Conservation (phyloP, 116 monocot species). For the Iris pallida region DNA sequence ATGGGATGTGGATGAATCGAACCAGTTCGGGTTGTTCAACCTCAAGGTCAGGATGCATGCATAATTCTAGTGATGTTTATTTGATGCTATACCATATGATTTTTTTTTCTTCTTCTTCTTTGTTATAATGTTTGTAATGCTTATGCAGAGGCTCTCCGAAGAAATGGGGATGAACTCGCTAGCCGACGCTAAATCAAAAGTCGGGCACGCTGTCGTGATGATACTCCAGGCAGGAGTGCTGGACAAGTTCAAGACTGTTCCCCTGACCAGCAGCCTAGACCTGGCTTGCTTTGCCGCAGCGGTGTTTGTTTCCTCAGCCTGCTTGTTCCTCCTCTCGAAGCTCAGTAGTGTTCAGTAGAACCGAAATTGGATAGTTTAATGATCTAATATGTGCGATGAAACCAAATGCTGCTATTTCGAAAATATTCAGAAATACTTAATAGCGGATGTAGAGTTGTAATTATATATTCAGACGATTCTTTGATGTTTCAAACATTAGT, state of each 20-base stretch:
- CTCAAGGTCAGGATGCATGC: constrained; percentile 4
- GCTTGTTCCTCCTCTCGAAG: constrained; percentile 2
- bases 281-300: constrained; percentile 15
- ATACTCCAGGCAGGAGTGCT: constrained; percentile 1
- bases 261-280: background rate
- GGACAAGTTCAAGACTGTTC: constrained; percentile 4
- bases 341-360: background rate
- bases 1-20: background rate
- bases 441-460: too few species aligned
- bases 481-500: too few species aligned
- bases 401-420: too few species aligned
- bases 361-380: too few species aligned
- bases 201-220: constrained; percentile 15
- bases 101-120: too few species aligned
- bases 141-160: constrained; percentile 1
- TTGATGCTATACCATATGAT: too few species aligned
- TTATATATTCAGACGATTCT: too few species aligned
- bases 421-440: too few species aligned
- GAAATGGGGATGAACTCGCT: constrained; percentile 1
- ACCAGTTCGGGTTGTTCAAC: constrained; percentile 1
- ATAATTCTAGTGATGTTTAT: background rate
- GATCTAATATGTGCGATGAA: too few species aligned
- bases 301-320: constrained; percentile 5
- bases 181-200: background rate
- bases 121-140: too few species aligned